These are phyloP conservation scores for Candida golubevii DNA, from an alignment of 805 yeast species.

Conservation along the genomic window DNA sequence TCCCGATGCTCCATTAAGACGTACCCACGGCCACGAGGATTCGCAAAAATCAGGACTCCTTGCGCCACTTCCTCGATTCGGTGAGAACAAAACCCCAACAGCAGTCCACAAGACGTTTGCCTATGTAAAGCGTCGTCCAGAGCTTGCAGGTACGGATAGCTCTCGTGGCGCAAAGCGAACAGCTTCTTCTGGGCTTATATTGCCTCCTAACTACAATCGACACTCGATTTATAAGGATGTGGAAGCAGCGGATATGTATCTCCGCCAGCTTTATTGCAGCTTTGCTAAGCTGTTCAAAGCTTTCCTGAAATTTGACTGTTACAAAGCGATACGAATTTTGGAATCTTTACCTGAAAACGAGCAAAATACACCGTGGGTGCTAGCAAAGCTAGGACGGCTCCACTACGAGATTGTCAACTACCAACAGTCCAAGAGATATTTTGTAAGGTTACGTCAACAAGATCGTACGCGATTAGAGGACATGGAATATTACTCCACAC, in stretches of 20 bases:
- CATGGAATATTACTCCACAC: conserved; percentile 87
- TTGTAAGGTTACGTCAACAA: conserved; percentile 53
- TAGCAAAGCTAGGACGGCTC: conserved; percentile 71
- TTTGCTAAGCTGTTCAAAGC: conserved; percentile 61
- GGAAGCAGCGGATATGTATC: conserved; percentile 32
- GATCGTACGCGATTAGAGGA: conserved; percentile 81
- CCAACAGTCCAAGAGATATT: conserved; percentile 64
- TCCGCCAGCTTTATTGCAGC: conserved; percentile 45
- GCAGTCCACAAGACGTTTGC: conserved; percentile 10
- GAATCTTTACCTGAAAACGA: conserved; percentile 60
- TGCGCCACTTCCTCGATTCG: conserved; percentile 7
- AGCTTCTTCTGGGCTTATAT: conserved; percentile 9
- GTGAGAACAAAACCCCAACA: conserved; percentile 14
- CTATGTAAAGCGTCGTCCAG: conserved; percentile 12
- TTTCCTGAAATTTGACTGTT: conserved; percentile 66
- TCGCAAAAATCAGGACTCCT: conserved; percentile 4
- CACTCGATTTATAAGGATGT: conserved; percentile 8
- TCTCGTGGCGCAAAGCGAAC: conserved; percentile 13
- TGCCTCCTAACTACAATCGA: background rate
- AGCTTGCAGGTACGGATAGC: conserved; percentile 4
- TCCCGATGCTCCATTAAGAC: conserved; percentile 38
- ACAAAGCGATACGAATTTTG: conserved; percentile 69
- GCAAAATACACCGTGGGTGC: conserved; percentile 77
- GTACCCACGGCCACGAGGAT: conserved; percentile 14
- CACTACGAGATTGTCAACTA: conserved; percentile 88